Evolutionary conservation across 176 grass and related monocot species (phyloP).

Genomic region (Ensete ventricosum): DNA sequence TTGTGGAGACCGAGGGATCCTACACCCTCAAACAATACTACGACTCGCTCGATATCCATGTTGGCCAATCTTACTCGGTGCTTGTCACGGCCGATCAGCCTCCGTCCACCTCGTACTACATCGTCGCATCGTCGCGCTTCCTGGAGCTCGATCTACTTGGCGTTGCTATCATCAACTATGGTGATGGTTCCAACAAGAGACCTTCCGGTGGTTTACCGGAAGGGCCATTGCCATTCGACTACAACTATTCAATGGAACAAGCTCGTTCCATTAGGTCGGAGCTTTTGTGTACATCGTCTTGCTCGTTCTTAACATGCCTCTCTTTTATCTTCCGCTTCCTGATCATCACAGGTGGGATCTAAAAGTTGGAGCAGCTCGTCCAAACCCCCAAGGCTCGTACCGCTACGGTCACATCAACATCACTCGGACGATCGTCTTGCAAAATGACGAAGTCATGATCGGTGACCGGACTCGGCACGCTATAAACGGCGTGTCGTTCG

Average conservation of each 20-base stretch:
- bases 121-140: background rate
- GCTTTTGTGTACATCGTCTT: background rate
- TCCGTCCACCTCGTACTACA: background rate
- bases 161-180: background rate
- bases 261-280: background rate
- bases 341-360: background rate
- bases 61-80: background rate
- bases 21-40: background rate
- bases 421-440: background rate
- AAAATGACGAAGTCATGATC: background rate
- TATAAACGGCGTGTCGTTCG: background rate
- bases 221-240: background rate
- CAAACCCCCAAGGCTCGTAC: slow-evolving; percentile 1
- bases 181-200: background rate
- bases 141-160: background rate
- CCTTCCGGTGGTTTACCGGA: background rate
- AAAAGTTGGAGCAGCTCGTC: background rate
- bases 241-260: background rate
- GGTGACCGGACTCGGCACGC: background rate
- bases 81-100: slow-evolving; percentile 2
- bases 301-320: too few relatives aligned
- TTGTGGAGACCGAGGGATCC: background rate
- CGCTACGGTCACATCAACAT: slow-evolving; percentile 4
- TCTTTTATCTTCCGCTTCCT: too few relatives aligned
- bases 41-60: slow-evolving; percentile 1